These are phyloP conservation scores for Asterochloris sp. DNA, from an alignment of 139 green algal genomes.

Conservation along the genomic window DNA sequence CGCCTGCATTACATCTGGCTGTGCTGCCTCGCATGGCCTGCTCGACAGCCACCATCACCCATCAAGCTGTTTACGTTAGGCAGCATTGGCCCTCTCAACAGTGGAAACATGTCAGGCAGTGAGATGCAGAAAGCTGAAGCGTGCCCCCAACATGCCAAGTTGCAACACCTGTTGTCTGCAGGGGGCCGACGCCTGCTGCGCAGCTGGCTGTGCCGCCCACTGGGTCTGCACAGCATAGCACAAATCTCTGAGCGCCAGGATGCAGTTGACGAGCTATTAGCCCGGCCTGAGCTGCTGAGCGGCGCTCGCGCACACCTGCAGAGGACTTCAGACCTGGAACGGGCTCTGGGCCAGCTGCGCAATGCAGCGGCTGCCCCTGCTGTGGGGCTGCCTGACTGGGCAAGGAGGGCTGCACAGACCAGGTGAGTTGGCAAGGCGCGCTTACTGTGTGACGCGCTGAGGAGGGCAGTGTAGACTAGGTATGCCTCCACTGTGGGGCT, in stretches of 20 bases:
- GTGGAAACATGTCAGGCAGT: constrained; percentile 54
- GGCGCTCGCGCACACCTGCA: constrained; percentile 3
- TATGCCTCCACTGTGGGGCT: too few relatives aligned
- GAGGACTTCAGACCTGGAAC: constrained; percentile 82
- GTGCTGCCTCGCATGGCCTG: too few relatives aligned
- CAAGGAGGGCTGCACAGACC: constrained; percentile 77
- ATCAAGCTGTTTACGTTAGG: too few relatives aligned
- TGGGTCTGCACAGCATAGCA: constrained; percentile 39
- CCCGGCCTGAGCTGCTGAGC: not conserved
- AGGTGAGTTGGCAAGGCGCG: constrained; percentile 31
- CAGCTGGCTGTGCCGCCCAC: constrained; percentile 84
- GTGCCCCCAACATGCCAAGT: not conserved
- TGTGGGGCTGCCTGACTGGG: constrained; percentile 58
- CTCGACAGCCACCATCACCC: too few relatives aligned
- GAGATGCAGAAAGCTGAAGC: not conserved
- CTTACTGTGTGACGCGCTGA: not conserved
- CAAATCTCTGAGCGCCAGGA: constrained; percentile 77
- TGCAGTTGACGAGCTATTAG: constrained; percentile 56
- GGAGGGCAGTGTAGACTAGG: too few relatives aligned
- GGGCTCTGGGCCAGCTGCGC: constrained; percentile 68
- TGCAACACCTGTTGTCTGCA: not conserved
- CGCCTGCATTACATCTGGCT: too few relatives aligned
- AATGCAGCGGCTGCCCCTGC: constrained; percentile 40
- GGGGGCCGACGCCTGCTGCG: constrained; percentile 84
- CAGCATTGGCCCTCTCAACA: constrained; percentile 50